phyloP scores from a whole-genome alignment of 768 basidiomycete genomes.

The Mycena polygramma region DNA sequence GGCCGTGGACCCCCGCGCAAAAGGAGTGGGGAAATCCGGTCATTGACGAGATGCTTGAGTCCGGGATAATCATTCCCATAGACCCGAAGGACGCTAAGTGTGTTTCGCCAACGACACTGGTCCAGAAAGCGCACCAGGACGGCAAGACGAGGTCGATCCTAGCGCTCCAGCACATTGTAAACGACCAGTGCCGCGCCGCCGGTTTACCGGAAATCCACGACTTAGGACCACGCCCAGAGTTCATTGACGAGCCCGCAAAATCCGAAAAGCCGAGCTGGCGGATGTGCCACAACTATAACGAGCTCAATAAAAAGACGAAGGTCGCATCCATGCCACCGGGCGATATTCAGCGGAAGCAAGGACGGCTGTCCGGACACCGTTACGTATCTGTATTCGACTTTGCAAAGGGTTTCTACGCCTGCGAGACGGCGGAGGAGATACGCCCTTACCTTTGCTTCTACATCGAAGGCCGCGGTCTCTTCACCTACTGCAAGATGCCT shows the following conservation, averaged over 20 bases:
- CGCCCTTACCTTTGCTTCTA: conserved; percentile 5
- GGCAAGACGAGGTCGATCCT: conserved; percentile 45
- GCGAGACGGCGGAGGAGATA: neutral
- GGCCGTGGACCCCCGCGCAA: conserved; percentile 45
- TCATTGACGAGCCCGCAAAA: neutral
- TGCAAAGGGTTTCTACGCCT: conserved; percentile 1
- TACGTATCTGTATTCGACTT: neutral
- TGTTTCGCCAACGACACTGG: conserved; percentile 48
- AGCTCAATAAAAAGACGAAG: conserved; percentile 8
- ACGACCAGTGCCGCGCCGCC: conserved; percentile 46
- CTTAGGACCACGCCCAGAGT: neutral
- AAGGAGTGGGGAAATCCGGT: conserved; percentile 24
- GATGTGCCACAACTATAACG: neutral
- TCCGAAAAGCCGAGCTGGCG: conserved; percentile 4
- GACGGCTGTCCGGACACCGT: neutral
- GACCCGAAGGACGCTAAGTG: conserved; percentile 49
- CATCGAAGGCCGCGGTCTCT: neutral
- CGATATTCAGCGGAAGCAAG: conserved; percentile 7
- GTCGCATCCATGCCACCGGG: neutral
- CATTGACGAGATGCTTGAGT: conserved; percentile 50
- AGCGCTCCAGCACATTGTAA: conserved; percentile 49
- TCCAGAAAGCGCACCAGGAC: conserved; percentile 50
- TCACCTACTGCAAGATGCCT: conserved; percentile 10
- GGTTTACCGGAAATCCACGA: conserved; percentile 40
- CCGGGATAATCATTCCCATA: conserved; percentile 48